phyloP scores from a whole-genome alignment of 164 flowering plant species.

The Annona cherimola region DNA sequence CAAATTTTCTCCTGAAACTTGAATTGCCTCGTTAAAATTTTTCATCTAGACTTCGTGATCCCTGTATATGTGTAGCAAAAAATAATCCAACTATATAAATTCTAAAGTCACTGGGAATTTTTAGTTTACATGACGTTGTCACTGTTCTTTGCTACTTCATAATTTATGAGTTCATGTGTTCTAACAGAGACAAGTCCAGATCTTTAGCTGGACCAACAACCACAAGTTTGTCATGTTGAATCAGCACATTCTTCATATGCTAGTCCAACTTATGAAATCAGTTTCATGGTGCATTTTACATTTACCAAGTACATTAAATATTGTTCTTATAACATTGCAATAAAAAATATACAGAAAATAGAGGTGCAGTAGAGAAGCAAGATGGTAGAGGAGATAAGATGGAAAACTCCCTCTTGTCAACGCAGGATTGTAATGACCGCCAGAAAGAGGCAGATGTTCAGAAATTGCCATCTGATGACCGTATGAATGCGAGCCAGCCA shows the following conservation, averaged over 20 bases:
- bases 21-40: too few species aligned
- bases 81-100: not conserved
- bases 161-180: too few species aligned
- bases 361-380: conserved; percentile 29
- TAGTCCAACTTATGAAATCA: too few species aligned
- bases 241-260: not conserved
- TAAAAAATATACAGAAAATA: conserved; percentile 34
- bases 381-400: conserved; percentile 27
- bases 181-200: too few species aligned
- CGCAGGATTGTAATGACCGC: conserved; percentile 34
- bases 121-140: too few species aligned
- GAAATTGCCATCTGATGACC: conserved; percentile 34
- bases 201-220: not conserved
- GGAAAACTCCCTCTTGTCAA: conserved; percentile 39
- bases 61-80: not conserved
- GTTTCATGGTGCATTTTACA: not conserved
- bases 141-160: too few species aligned
- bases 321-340: not conserved
- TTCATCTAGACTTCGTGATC: not conserved
- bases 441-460: conserved; percentile 36
- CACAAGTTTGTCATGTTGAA: not conserved
- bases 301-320: not conserved
- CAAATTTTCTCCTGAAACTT: too few species aligned
- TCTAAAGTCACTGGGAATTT: not conserved
- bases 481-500: conserved; percentile 38